Conservation (phyloP, 345 rosid species). For the Microcos paniculata region DNA sequence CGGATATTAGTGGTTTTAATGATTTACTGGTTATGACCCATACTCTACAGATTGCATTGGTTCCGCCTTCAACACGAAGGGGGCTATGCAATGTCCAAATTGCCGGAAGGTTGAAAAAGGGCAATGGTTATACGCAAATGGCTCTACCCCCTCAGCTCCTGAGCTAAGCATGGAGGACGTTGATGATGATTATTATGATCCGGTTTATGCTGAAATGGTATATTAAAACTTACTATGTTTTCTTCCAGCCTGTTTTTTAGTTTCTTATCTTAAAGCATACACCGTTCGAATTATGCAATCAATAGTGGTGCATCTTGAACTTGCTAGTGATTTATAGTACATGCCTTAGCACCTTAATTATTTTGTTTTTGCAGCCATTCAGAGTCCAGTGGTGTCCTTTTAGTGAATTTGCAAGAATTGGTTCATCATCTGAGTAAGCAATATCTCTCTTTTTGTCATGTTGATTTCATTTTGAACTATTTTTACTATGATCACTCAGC, state of each 20-base stretch:
- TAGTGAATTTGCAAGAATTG: slow-evolving; percentile 11
- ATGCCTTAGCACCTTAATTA: background rate
- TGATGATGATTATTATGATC: slow-evolving; percentile 54
- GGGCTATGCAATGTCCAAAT: slow-evolving; percentile 85
- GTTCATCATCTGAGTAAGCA: slow-evolving; percentile 19
- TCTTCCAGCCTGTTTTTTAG: background rate
- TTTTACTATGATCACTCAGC: background rate
- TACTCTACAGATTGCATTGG: slow-evolving; percentile 69
- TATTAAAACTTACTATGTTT: background rate
- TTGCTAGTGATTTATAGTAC: background rate
- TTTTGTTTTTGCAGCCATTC: slow-evolving; percentile 11
- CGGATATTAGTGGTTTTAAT: background rate
- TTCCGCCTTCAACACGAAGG: slow-evolving; percentile 77
- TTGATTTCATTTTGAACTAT: slow-evolving; percentile 4
- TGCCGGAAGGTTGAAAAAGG: slow-evolving; percentile 75
- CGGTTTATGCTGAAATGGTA: slow-evolving; percentile 63
- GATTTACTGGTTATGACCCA: background rate
- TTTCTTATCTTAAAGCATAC: background rate
- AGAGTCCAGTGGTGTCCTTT: slow-evolving; percentile 20
- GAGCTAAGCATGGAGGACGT: slow-evolving; percentile 64
- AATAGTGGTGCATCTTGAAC: background rate
- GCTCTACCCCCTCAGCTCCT: slow-evolving; percentile 44
- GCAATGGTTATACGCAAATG: slow-evolving; percentile 70
- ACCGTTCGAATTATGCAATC: background rate
- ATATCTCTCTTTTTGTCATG: background rate